These are phyloP conservation scores for Stachybotrys chartarum DNA, from an alignment of 2,329 filamentous ascomycete genomes.

Conservation along the genomic window DNA sequence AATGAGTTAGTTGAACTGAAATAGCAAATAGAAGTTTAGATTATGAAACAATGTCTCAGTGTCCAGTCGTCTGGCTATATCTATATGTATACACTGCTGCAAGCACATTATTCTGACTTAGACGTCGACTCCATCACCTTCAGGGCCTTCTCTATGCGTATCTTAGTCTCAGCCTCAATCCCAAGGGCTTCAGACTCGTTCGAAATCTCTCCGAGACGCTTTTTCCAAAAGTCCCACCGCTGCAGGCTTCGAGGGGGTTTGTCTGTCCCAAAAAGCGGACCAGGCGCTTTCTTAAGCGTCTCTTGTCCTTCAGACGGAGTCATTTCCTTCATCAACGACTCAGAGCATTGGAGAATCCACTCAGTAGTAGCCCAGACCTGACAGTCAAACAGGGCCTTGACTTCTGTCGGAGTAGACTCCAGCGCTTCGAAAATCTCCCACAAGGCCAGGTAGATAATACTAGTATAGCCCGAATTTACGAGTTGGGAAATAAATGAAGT, in stretches of 20 bases:
- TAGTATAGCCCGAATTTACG: neutral
- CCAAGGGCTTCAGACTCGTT: neutral
- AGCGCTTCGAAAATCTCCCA: neutral
- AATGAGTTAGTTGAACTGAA: too few relatives aligned
- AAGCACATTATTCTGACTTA: too few relatives aligned
- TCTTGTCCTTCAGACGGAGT: neutral
- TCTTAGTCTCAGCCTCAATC: neutral
- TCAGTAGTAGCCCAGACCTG: neutral
- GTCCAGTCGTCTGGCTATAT: too few relatives aligned
- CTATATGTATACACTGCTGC: too few relatives aligned
- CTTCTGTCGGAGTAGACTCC: neutral
- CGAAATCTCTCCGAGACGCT: neutral
- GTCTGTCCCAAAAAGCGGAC: neutral
- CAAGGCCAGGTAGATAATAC: neutral
- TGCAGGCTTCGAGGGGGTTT: conserved; percentile 5
- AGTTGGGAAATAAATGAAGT: neutral
- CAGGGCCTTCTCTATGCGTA: neutral
- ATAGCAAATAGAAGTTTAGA: too few relatives aligned
- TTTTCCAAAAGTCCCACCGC: conserved; percentile 1
- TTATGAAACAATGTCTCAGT: too few relatives aligned
- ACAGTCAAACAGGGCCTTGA: neutral
- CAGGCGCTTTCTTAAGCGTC: neutral
- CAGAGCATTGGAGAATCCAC: neutral
- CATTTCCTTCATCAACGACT: neutral
- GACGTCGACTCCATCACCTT: neutral